Base-by-base conservation (phyloP, 768 basidiomycete species). In the Botryobasidium botryosum region DNA sequence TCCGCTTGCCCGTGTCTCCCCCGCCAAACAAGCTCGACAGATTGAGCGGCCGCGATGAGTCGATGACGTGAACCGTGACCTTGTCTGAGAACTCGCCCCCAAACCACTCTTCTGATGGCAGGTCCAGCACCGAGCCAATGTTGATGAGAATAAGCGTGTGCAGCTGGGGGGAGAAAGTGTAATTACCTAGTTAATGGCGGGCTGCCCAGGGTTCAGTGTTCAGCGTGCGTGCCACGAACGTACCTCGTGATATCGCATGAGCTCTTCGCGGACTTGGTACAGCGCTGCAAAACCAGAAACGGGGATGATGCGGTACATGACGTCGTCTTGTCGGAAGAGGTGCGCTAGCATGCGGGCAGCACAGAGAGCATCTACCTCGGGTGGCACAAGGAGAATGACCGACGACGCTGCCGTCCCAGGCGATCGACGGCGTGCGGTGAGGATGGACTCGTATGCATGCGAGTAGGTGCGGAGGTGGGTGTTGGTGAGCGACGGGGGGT, bases 361-460 rank as follows among this genome's bases (percentile, higher is more conserved):
- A 58, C 87, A 90, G 5, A 96, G 66, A 4, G 85, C 85, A 63
- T 99, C 92, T 42, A 90, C 83, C 57, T 91, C 84, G 7, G 87
- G 82, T 2, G 85, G 77, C 37, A 85, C 86, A 45, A 91, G 75
- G 40, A 92, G 70, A 52, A 84, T 72, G 49, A 90, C 77, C 1
- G 85, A 84, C 7, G 84, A 78, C 2, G 83, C 85, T 3, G 85
- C 10, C 15, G 20, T 24, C 15, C 24, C 25, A 26, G 40, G 40
- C 13, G 28, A 42, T 10, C 40, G 40, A 15, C 40, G 40, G 13
- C 40, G 21, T 12, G 40, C 10, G 13, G 40, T 21, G 13, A 42
- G 40, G 23, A 42, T 42, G 7, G 40, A 42, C 12, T 28, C 12
- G 23, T 42, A 42, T 15, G 40, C 40, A 12, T 12, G 8, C 13